Conservation (phyloP, 805 yeast species). For the Vanderwaltozyma verrucispora region DNA sequence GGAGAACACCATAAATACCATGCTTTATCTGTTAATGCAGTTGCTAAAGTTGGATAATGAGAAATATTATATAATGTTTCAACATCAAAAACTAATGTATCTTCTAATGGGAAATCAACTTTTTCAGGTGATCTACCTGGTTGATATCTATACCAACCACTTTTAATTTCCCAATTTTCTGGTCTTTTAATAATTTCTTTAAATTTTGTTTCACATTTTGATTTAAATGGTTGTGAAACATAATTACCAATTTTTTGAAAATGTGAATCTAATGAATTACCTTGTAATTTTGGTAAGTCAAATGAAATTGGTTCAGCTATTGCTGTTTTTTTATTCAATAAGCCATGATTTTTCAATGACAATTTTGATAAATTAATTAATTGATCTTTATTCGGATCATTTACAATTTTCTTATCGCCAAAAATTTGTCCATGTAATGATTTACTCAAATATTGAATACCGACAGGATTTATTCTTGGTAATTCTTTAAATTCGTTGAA, state of each 20-base stretch:
- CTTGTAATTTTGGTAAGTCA: conserved; percentile 62
- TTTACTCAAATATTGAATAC: conserved; percentile 65
- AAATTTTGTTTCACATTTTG: conserved; percentile 38
- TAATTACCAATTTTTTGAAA: conserved; percentile 58
- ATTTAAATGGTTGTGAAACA: conserved; percentile 49
- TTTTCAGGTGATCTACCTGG: conserved; percentile 39
- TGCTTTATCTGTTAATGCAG: conserved; percentile 64
- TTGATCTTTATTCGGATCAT: conserved; percentile 14
- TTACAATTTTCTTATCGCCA: conserved; percentile 19
- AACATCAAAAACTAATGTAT: conserved; percentile 74
- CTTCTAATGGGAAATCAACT: conserved; percentile 64
- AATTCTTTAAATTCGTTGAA: conserved; percentile 28
- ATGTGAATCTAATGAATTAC: conserved; percentile 71
- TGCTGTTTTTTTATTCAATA: conserved; percentile 68
- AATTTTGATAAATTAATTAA: conserved; percentile 45
- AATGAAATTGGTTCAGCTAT: conserved; percentile 48
- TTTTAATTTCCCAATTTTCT: conserved; percentile 39
- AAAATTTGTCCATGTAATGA: conserved; percentile 53
- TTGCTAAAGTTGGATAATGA: conserved; percentile 67
- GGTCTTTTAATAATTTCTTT: conserved; percentile 33
- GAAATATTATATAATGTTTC: conserved; percentile 75
- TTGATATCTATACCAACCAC: conserved; percentile 80
- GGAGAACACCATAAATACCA: conserved; percentile 98
- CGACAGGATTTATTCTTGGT: conserved; percentile 63
- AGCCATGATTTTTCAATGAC: conserved; percentile 49